Base-by-base conservation (phyloP, 306 rosid genomes). In the Cicer pinnatifidum region DNA sequence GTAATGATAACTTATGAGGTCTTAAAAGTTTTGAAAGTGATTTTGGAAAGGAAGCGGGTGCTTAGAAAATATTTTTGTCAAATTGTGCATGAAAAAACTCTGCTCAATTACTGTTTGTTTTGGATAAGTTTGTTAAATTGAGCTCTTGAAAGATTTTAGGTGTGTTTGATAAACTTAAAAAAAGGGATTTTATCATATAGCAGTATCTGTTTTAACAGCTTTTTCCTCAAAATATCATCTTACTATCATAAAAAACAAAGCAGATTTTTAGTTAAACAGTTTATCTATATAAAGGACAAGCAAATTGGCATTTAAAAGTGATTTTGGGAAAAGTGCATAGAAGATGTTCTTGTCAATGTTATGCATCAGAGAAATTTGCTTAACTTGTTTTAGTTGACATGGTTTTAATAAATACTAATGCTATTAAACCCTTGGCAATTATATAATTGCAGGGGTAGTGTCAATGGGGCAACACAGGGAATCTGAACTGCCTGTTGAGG, bases 401-500 rank as follows among this genome's bases (percentile, higher is more conserved):
- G 54, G 28, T 78, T 73, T 75, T 81, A 20, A 57, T 57, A 61
- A 52, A 63, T 56, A 59, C 66, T 51, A 15, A 46, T 46, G 71
- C 72, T 58, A 60, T 79, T 66, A 64, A 45, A 62, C 28, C 58
- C 65, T 76, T 19, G 35, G 51, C 50, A 62, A 40, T 63, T 37
- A 6, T 47, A 20, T 56, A 50, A 51, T 76, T 45, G 54, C 76
- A 83, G 90, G 82, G 67, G 58, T 54, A 9, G 51, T 72, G 73
- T 47, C 82, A 47, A 59, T 72, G 69, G 88, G 76, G 67, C 87
- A 75, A 72, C 86, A 75, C 41, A 75, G 72, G 82, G 86, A 81
- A 71, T 75, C 85, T n/a, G 85, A 80, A 69, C 71, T 59, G 71
- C 74, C 81, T 69, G 84, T 73, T 76, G 90, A 85, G 73, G 85